Percentiles rank a stretch among this genome's conserved stretches.
phyloP scores from a whole-genome alignment of 176 grass and related monocot genomes.

The Avena insularis region DNA sequence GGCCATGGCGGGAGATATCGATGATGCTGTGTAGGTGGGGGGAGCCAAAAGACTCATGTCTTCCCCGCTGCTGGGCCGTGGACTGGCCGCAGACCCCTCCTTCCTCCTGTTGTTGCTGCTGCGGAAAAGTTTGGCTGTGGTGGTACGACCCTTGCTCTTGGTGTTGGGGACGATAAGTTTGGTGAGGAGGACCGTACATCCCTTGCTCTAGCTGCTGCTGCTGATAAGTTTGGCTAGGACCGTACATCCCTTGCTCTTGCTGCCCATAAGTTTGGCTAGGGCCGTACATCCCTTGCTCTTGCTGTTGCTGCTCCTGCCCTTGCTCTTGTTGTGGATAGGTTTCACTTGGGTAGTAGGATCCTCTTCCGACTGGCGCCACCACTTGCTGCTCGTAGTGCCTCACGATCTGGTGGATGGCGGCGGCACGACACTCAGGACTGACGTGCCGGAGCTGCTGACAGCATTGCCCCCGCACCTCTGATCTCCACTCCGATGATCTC shows the following conservation, averaged over 20 bases:
- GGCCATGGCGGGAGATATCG: neutral
- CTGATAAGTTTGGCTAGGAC: neutral
- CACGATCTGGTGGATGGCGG: neutral
- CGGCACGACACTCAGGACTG: neutral
- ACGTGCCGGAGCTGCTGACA: neutral
- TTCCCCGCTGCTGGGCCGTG: neutral
- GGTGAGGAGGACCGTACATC: neutral
- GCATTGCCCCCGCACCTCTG: neutral
- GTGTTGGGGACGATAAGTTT: neutral
- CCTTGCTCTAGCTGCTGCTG: neutral
- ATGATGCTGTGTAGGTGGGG: neutral
- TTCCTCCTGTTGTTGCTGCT: neutral
- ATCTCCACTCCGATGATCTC: neutral
- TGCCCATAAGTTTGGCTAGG: neutral
- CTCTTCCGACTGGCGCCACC: neutral
- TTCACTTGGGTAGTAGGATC: neutral
- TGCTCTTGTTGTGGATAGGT: neutral
- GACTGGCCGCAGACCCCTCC: neutral
- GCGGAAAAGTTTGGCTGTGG: neutral
- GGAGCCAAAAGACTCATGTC: neutral
- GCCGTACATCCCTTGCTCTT: neutral
- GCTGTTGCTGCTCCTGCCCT: neutral
- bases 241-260: neutral
- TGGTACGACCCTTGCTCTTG: neutral
- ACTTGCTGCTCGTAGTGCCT: conserved; percentile 19